Conservation (phyloP, 495 filamentous ascomycete species). For the Penicillium parvum region DNA sequence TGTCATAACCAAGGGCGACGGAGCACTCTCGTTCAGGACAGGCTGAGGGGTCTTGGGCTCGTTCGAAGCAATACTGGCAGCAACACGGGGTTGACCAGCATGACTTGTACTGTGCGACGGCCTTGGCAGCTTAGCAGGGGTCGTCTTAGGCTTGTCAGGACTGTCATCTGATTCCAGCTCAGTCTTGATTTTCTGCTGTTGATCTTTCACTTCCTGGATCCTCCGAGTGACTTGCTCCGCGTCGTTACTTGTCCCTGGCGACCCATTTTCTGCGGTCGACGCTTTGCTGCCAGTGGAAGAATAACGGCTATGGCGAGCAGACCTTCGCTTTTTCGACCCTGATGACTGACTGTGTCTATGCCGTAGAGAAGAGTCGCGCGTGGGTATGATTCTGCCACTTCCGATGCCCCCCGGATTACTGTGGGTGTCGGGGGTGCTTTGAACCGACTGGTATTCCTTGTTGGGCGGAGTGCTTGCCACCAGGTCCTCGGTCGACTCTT, state of each 20-base stretch:
- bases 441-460: conserved; percentile 23
- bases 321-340: conserved; percentile 31
- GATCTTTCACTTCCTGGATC: conserved; percentile 50
- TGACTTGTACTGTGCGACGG: conserved; percentile 24
- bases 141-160: conserved; percentile 30
- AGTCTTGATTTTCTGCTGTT: conserved; percentile 44
- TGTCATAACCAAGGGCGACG: conserved; percentile 60
- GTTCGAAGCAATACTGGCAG: conserved; percentile 16
- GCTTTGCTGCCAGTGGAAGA: conserved; percentile 39
- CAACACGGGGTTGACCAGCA: conserved; percentile 16
- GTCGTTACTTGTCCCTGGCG: conserved; percentile 31
- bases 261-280: conserved; percentile 27
- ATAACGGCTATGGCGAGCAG: conserved; percentile 38
- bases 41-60: conserved; percentile 11
- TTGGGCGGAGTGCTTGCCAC: conserved; percentile 23
- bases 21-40: conserved; percentile 59
- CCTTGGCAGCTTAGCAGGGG: conserved; percentile 23
- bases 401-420: conserved; percentile 42
- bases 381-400: conserved; percentile 54
- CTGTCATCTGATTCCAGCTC: conserved; percentile 34
- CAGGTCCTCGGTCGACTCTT: conserved; percentile 19
- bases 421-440: conserved; percentile 25
- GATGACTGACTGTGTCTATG: conserved; percentile 43
- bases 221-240: conserved; percentile 45
- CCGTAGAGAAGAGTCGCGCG: conserved; percentile 63